phyloP scores from a whole-genome alignment of 148 eudicot species.

The Fagopyrum homotropicum region DNA sequence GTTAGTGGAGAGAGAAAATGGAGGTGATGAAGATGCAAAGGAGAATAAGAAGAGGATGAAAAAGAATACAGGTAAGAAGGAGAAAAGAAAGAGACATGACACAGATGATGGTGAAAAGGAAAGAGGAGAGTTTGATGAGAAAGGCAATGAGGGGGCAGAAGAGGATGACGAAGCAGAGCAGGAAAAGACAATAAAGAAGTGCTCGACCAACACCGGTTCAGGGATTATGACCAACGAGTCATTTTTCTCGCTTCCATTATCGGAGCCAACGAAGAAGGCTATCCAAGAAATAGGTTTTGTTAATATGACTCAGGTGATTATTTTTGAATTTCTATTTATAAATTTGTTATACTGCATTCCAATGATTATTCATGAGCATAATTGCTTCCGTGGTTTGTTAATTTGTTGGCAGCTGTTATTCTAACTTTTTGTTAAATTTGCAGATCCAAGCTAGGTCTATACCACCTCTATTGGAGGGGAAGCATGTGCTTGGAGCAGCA shows the following conservation, averaged over 20 bases:
- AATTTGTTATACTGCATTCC: too few species aligned
- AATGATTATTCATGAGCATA: too few species aligned
- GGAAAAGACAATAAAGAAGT: conserved; percentile 15
- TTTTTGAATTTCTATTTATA: background rate
- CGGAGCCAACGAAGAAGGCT: conserved; percentile 47
- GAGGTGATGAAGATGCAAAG: conserved; percentile 2
- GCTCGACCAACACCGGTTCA: conserved; percentile 25
- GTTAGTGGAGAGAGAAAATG: background rate
- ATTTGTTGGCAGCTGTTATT: too few species aligned
- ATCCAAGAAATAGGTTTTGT: conserved; percentile 47
- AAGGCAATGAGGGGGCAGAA: background rate
- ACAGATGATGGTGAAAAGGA: conserved; percentile 11
- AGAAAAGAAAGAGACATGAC: conserved; percentile 4
- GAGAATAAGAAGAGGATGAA: conserved; percentile 12
- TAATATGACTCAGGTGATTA: conserved; percentile 69
- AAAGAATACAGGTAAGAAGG: conserved; percentile 3
- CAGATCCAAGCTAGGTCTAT: conserved; percentile 92
- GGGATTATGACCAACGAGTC: conserved; percentile 74
- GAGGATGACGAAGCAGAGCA: conserved; percentile 9
- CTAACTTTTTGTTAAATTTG: conserved; percentile 1
- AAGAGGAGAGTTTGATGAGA: background rate
- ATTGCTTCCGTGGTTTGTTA: background rate
- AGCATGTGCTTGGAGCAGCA: conserved; percentile 98
- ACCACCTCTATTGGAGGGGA: conserved; percentile 79
- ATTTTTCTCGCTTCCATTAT: conserved; percentile 42